Base-by-base conservation (phyloP, 2,329 filamentous ascomycete genomes). In the Scopulariopsis brevicaulis region DNA sequence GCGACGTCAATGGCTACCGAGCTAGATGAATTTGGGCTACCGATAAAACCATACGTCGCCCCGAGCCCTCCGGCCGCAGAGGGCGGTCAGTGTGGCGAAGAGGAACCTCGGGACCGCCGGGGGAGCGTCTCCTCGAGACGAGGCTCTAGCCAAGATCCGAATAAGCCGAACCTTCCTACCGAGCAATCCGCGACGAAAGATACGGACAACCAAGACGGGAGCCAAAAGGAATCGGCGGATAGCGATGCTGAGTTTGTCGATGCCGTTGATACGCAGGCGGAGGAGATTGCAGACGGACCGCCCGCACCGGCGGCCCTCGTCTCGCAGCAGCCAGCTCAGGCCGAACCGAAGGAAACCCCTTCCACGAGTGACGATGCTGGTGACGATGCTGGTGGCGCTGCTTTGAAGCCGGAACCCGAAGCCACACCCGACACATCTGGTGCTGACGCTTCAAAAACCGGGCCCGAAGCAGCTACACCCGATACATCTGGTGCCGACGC, bases 351-450 rank as follows among this genome's bases (percentile, higher is more conserved):
- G 8, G 28, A 8, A 8, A 32, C 28, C 4, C 28, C 63, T n/a
- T 59, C 63, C 22, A 18, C 56, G 11, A 28, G 28, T 4, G 67
- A 64, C 3, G 68, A 20, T 32, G 20, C 48, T n/a, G n/a, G n/a
- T n/a, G n/a, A n/a, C 56, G 59, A 64, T 54, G 62, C 53, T 54
- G 60, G 63, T 46, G 24, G 25, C 18, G 12, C n/a, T n/a, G n/a
- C n/a, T n/a, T n/a, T 28, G 37, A 55, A 55, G 28, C 37, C 51
- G 35, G 50, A 53, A 57, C 34, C 56, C 59, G 46, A 43, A 60
- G 63, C 56, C 64, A 69, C 76, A 32, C 64, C 64, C 1, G 76
- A 73, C 64, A 65, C 69, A 20, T 66, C 70, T 6, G 76, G 72
- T 63, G 65, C n/a, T n/a, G 24, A 25, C 20, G 14, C n/a, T n/a